Percentiles rank a stretch among this genome's conserved stretches.
Evolutionary conservation across 768 basidiomycete genomes (phyloP).

Genomic region (Wakefieldia striispora): DNA sequence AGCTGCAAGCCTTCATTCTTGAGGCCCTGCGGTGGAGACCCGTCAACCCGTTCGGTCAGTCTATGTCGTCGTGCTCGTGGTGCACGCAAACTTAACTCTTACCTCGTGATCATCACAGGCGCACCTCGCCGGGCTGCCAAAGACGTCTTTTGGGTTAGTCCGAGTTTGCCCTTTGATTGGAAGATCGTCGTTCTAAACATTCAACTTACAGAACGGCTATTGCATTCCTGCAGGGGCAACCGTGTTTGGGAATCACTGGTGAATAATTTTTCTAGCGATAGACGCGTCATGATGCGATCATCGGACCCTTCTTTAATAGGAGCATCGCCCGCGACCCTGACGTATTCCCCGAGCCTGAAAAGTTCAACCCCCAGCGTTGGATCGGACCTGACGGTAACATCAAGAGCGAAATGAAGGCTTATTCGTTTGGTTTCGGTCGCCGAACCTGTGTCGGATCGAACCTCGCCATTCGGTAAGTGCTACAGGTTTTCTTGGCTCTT

Average conservation of each 20-base stretch:
- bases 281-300: not conserved
- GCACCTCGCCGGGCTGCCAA: slow-evolving; percentile 26
- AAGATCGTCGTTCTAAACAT: not conserved
- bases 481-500: too few relatives aligned
- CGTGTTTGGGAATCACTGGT: slow-evolving; percentile 34
- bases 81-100: not conserved
- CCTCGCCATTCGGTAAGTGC: slow-evolving; percentile 21
- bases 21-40: slow-evolving; percentile 42
- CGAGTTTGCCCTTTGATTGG: too few relatives aligned
- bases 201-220: slow-evolving; percentile 30
- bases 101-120: slow-evolving; percentile 6
- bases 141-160: slow-evolving; percentile 27
- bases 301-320: slow-evolving; percentile 5
- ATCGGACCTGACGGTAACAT: slow-evolving; percentile 40
- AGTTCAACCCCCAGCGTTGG: slow-evolving; percentile 59
- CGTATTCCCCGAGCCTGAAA: slow-evolving; percentile 38
- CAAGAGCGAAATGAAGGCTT: slow-evolving; percentile 49
- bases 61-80: too few relatives aligned
- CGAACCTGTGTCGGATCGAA: slow-evolving; percentile 26
- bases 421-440: slow-evolving; percentile 55
- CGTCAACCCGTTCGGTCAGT: slow-evolving; percentile 31
- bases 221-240: slow-evolving; percentile 35
- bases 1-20: slow-evolving; percentile 37
- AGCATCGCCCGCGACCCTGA: slow-evolving; percentile 23
- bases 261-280: not conserved